phyloP scores from a whole-genome alignment of 495 filamentous ascomycete genomes.

The Cenococcum geophilum region DNA sequence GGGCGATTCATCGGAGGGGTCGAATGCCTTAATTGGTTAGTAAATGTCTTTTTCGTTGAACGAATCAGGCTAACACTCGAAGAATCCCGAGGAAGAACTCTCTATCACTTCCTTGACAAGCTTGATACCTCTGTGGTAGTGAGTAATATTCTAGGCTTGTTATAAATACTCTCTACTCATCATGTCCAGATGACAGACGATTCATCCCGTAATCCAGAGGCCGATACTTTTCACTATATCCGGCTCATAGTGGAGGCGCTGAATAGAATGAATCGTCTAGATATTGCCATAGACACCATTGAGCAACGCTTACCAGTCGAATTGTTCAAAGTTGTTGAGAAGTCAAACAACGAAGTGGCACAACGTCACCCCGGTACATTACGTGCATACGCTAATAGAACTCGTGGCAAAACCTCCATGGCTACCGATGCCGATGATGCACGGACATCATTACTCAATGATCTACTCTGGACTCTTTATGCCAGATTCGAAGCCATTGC shows the following conservation, averaged over 20 bases:
- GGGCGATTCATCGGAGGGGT: conserved; percentile 16
- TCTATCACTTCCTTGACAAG: conserved; percentile 73
- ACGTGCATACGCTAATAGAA: conserved; percentile 41
- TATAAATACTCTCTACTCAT: not conserved
- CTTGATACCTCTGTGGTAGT: conserved; percentile 58
- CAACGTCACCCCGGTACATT: conserved; percentile 75
- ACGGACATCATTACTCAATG: conserved; percentile 74
- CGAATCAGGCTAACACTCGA: not conserved
- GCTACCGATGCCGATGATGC: conserved; percentile 55
- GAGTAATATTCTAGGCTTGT: conserved; percentile 12
- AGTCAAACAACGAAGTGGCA: conserved; percentile 88
- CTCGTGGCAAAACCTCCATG: conserved; percentile 12
- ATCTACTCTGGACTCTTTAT: conserved; percentile 86
- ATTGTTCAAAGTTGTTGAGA: conserved; percentile 87
- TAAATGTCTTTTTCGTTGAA: not conserved
- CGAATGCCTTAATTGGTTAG: conserved; percentile 6
- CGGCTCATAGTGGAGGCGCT: conserved; percentile 80
- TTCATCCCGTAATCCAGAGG: conserved; percentile 83
- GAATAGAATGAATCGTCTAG: conserved; percentile 78
- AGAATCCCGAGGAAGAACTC: conserved; percentile 51
- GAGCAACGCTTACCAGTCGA: conserved; percentile 92
- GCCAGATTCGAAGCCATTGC: conserved; percentile 96
- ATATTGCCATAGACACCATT: conserved; percentile 78
- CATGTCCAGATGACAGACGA: conserved; percentile 68
- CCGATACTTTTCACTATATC: conserved; percentile 90